A percentile compares a stretch with the other conserved stretches of the same genome.
These are phyloP conservation scores for Verticillium longisporum DNA, from an alignment of 2,329 filamentous ascomycete species.

Conservation along the genomic window DNA sequence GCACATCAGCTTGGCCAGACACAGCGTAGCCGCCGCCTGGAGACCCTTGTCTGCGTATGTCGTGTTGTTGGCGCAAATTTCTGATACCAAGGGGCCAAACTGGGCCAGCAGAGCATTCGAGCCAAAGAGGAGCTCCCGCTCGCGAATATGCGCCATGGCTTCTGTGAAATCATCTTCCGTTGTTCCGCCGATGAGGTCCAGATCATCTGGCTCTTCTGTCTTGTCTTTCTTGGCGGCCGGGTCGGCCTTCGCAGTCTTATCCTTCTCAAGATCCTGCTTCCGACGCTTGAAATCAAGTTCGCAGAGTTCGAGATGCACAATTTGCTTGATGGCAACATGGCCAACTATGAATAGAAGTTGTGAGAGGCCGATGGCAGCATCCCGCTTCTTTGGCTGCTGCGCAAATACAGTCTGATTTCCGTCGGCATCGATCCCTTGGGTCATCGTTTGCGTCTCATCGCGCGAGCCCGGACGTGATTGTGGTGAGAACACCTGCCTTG, in stretches of 20 bases:
- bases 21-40: slow-evolving; percentile 88
- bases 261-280: slow-evolving; percentile 84
- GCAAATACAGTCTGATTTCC: slow-evolving; percentile 17
- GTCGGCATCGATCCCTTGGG: slow-evolving; percentile 18
- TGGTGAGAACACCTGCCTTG: slow-evolving; percentile 65
- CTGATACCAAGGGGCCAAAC: slow-evolving; percentile 85
- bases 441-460: slow-evolving; percentile 33
- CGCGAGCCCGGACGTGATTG: slow-evolving; percentile 41
- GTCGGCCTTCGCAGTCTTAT: slow-evolving; percentile 35
- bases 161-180: slow-evolving; percentile 91
- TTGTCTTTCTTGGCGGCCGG: slow-evolving; percentile 39
- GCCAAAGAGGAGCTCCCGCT: slow-evolving; percentile 77
- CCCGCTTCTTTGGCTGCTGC: slow-evolving; percentile 48
- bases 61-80: slow-evolving; percentile 93
- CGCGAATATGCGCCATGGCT: slow-evolving; percentile 75
- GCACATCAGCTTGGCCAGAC: slow-evolving; percentile 97
- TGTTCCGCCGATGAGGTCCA: slow-evolving; percentile 94
- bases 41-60: slow-evolving; percentile 83
- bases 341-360: slow-evolving; percentile 93
- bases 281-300: slow-evolving; percentile 96
- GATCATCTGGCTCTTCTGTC: slow-evolving; percentile 72
- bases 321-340: slow-evolving; percentile 97
- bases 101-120: slow-evolving; percentile 77
- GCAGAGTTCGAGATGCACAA: slow-evolving; percentile 95
- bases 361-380: slow-evolving; percentile 70